Percentiles rank a stretch among this genome's conserved stretches.
Conservation (phyloP, 805 yeast genomes). For the Candida pseudofarinosa region DNA sequence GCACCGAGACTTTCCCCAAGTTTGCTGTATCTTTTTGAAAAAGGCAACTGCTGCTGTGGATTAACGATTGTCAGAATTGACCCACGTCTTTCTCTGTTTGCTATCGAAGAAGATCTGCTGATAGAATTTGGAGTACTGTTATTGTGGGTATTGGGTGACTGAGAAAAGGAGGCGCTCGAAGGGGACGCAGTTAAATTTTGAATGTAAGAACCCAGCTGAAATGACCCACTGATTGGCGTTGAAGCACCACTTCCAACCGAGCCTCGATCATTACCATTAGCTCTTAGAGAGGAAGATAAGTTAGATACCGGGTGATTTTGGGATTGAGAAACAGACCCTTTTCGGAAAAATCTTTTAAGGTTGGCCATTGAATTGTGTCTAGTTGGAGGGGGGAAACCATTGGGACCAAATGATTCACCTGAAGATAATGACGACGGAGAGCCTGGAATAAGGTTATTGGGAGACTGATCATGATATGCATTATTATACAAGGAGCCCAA, state of each 20-base stretch:
- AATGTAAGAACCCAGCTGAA: constrained; percentile 18
- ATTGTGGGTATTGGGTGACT: constrained; percentile 24
- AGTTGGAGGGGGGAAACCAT: constrained; percentile 33
- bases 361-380: constrained; percentile 80
- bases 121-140: constrained; percentile 19
- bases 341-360: constrained; percentile 66
- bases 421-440: constrained; percentile 36
- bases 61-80: constrained; percentile 29
- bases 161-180: constrained; percentile 32
- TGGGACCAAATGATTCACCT: constrained; percentile 27
- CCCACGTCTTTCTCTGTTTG: constrained; percentile 31
- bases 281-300: constrained; percentile 22
- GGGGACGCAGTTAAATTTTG: constrained; percentile 22
- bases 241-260: constrained; percentile 8
- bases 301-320: constrained; percentile 17
- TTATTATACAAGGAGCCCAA: constrained; percentile 40
- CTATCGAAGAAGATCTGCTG: constrained; percentile 26
- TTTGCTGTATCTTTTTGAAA: constrained; percentile 59
- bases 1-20: constrained; percentile 74
- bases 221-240: constrained; percentile 8
- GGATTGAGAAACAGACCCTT: constrained; percentile 21
- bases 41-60: constrained; percentile 24
- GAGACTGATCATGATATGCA: constrained; percentile 21
- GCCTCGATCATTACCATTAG: constrained; percentile 10
- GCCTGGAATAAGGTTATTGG: constrained; percentile 15